Conservation (phyloP, 306 rosid genomes). For the Cicer cuneatum region DNA sequence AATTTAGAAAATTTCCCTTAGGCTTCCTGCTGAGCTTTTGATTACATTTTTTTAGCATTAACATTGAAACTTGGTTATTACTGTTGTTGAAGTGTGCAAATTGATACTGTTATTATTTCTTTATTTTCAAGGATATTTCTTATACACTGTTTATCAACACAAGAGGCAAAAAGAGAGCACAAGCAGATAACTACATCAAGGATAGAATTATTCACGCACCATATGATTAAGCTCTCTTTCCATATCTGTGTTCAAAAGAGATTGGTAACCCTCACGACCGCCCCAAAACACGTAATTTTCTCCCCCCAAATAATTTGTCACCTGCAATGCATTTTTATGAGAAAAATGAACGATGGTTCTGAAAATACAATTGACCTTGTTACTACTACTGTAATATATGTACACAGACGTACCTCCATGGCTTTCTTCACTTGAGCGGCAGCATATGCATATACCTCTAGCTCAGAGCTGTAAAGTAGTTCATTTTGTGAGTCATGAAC, state of each 20-base stretch:
- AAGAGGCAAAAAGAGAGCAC: conserved; percentile 5
- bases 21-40: background rate
- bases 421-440: conserved; percentile 99
- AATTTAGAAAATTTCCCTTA: background rate
- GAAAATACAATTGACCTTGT: conserved; percentile 8
- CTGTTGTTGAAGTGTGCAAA: conserved; percentile 17
- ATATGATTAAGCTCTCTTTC: conserved; percentile 91
- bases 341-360: conserved; percentile 24
- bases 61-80: conserved; percentile 13
- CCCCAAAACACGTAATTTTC: conserved; percentile 99
- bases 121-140: conserved; percentile 34
- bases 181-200: conserved; percentile 1
- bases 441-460: conserved; percentile 83
- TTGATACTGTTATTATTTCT: conserved; percentile 8
- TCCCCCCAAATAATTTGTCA: conserved; percentile 89
- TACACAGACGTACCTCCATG: conserved; percentile 67
- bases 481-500: conserved; percentile 38
- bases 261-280: conserved; percentile 96
- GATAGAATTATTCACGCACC: conserved; percentile 52
- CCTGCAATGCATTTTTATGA: conserved; percentile 59
- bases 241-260: conserved; percentile 96
- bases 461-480: conserved; percentile 72
- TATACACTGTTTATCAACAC: conserved; percentile 7
- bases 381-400: conserved; percentile 18
- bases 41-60: conserved; percentile 12